phyloP scores from a whole-genome alignment of 768 basidiomycete genomes.

The Strobilomyces dryophilus region DNA sequence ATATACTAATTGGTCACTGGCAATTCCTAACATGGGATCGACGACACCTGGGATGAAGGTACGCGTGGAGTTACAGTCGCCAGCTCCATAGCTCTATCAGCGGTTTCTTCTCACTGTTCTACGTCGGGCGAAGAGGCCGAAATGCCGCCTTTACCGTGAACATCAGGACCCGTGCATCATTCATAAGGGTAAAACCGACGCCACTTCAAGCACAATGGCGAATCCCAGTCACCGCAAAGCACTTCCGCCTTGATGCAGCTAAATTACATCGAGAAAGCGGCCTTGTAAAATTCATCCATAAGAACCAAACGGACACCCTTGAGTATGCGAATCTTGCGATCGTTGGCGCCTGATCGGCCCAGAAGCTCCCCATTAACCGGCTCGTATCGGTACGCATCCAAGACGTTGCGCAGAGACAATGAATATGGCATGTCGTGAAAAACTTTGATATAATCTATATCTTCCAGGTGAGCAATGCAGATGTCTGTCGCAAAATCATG shows the following conservation, averaged over 20 bases:
- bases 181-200: constrained; percentile 17
- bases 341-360: constrained; percentile 24
- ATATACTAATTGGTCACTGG: background rate
- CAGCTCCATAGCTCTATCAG: background rate
- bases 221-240: constrained; percentile 12
- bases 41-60: constrained; percentile 7
- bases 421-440: constrained; percentile 52
- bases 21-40: constrained; percentile 2
- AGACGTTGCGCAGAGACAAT: constrained; percentile 44
- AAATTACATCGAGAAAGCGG: constrained; percentile 38
- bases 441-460: constrained; percentile 52
- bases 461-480: constrained; percentile 23
- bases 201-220: constrained; percentile 20
- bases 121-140: constrained; percentile 13
- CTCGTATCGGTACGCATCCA: constrained; percentile 48
- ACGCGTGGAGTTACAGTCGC: constrained; percentile 5
- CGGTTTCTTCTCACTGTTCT: constrained; percentile 11
- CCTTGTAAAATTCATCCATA: constrained; percentile 44
- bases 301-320: constrained; percentile 46
- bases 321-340: constrained; percentile 42
- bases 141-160: constrained; percentile 2
- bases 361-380: constrained; percentile 5
- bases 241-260: constrained; percentile 14
- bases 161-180: background rate
- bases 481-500: constrained; percentile 14